Base-by-base conservation (phyloP, 257 asterid genomes). In the Gardenia jasminoides region DNA sequence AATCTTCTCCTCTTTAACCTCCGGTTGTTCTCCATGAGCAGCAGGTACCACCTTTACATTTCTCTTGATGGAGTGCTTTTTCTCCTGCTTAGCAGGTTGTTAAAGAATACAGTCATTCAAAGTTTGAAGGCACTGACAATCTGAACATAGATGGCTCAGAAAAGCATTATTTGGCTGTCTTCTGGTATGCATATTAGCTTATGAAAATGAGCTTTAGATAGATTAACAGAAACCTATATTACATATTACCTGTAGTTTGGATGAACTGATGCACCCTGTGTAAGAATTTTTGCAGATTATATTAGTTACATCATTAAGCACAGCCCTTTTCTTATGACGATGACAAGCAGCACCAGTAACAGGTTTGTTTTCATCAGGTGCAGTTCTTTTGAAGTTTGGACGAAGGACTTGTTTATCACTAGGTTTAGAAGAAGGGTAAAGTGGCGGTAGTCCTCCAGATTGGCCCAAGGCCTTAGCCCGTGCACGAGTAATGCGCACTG, bases 241-340 rank as follows among this genome's bases (percentile, higher is more conserved):
- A 58, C 56, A 61, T 39, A 76, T 77, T 81, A 90, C 98, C 93
- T 87, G 96, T 67, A 71, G 59, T 84, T 79, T 89, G 79, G 88
- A 70, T 74, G 86, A 90, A 66, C 76, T 82, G 39, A 80, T 85
- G 90, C 91, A 85, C 84, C 86, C 90, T 52, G 72, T 75, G 79
- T 80, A 80, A 75, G 91, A 81, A 56, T 81, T 89, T 56, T 82
- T 88, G 83, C 94, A 88, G 30, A 78, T 81, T 79, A 88, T 79
- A 80, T 95, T 93, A 68, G 97, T 92, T 76, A 95, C 92, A 89
- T 95, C 98, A 85, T 88, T 88, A 67, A 95, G 97, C 79, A 88
- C 94, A 50, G 92, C 92, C 83, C 94, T 88, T 84, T 83, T 91
- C 93, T 95, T 95, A 54, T 54, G 88, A 82, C 47, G 92, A 78